Base-by-base conservation (phyloP, 345 rosid species). In the Gynandropsis gynandra region DNA sequence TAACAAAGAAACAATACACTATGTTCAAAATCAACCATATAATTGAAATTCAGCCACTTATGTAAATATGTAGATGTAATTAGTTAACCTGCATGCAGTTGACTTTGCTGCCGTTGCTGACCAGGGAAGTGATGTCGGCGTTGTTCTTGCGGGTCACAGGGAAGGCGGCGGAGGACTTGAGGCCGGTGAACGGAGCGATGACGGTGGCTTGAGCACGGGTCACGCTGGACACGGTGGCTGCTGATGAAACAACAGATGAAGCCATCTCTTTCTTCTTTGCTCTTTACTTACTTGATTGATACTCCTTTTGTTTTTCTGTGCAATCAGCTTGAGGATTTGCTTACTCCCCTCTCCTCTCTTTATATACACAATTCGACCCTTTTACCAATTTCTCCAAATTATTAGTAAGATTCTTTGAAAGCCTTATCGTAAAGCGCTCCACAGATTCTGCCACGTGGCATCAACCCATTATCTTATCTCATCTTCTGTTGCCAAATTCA, bases 181-280 rank as follows among this genome's bases (percentile, higher is more conserved):
- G 73, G 56, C 76, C 71, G 1, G 72, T 59, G 67, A 69, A 69
- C 10, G 76, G 71, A n/a, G 69, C 71, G 21, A 68, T 76, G 62
- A 66, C 61, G 61, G 51, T 62, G 55, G 64, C 59, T 44, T 54
- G 67, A 40, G 65, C 42, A 5, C 62, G 32, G 67, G 24, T 68
- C 10, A 52, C 36, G 43, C 15, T 7, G 10, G 68, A 49, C 14
- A 69, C 59, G n/a, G 56, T 42, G 7, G 72, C 35, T 33, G 72
- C 59, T 9, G 70, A 51, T 15, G 77, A 50, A 36, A 69, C 33
- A 44, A 68, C 35, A 0, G 57, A 69, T 52, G 76, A 61, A n/a
- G 80, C 74, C 76, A 68, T 67, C 18, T 42, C 4, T 1, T 18
- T 10, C 13, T 29, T 40, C 10, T 29, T 27, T 37, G 8, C 5